A percentile compares a stretch with the other conserved stretches of the same genome.
These are phyloP conservation scores for Phyllostachys edulis DNA, from an alignment of 176 grass and related monocot species.

Conservation along the genomic window DNA sequence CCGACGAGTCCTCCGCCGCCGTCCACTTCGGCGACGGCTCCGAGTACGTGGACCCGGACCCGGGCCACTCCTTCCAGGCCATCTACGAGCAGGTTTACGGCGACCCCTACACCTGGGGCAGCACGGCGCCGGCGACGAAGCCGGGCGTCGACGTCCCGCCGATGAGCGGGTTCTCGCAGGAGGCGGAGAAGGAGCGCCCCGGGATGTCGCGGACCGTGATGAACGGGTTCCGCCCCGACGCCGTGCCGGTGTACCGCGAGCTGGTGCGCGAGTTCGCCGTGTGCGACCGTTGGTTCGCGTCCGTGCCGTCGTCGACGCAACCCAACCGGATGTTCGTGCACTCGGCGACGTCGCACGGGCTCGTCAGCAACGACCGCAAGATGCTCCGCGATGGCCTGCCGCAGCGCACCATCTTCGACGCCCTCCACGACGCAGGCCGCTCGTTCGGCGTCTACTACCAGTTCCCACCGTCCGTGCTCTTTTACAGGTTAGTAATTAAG, in stretches of 20 bases:
- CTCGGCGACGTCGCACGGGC: constrained; percentile 60
- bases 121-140: constrained; percentile 46
- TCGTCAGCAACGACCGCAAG: constrained; percentile 51
- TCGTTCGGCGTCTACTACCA: constrained; percentile 78
- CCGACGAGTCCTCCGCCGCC: constrained; percentile 15
- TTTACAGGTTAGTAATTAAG: constrained; percentile 44
- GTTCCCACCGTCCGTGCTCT: constrained; percentile 56
- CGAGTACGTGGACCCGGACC: constrained; percentile 79
- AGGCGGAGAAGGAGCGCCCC: constrained; percentile 48
- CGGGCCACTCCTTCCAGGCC: constrained; percentile 71
- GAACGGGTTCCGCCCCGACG: constrained; percentile 65
- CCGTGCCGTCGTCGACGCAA: constrained; percentile 66
- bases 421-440: constrained; percentile 54
- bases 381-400: constrained; percentile 46
- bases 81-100: constrained; percentile 82
- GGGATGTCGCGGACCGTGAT: constrained; percentile 51
- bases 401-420: constrained; percentile 77
- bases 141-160: constrained; percentile 32
- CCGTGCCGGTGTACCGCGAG: constrained; percentile 66
- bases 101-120: constrained; percentile 30
- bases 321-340: constrained; percentile 73
- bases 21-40: constrained; percentile 53
- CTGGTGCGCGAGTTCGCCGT: constrained; percentile 58
- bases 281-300: constrained; percentile 71
- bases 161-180: constrained; percentile 73